These are phyloP conservation scores for Aspergillus texensis DNA, from an alignment of 2,329 filamentous ascomycete genomes.

Conservation along the genomic window DNA sequence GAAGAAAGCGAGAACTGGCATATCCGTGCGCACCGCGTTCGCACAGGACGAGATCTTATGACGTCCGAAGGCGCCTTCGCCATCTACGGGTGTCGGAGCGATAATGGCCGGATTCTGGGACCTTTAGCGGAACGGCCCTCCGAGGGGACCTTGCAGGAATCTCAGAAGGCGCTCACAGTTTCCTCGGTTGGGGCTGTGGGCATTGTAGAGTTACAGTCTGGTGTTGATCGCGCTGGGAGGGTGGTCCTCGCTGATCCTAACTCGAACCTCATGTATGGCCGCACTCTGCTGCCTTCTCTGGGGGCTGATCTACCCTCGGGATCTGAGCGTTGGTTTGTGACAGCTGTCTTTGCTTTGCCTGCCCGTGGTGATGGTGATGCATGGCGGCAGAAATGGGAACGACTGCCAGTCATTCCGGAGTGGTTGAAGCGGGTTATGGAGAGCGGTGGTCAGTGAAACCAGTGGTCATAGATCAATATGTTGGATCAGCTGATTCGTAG, in stretches of 20 bases:
- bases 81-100: slow-evolving; percentile 62
- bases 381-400: slow-evolving; percentile 65
- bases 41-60: slow-evolving; percentile 60
- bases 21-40: slow-evolving; percentile 39
- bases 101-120: slow-evolving; percentile 60
- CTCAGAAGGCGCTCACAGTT: slow-evolving; percentile 44
- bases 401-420: slow-evolving; percentile 58
- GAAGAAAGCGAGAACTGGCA: slow-evolving; percentile 43
- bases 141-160: slow-evolving; percentile 47
- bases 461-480: neutral
- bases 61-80: slow-evolving; percentile 77
- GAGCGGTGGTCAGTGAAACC: neutral
- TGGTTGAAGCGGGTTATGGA: slow-evolving; percentile 62
- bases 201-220: slow-evolving; percentile 48
- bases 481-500: neutral
- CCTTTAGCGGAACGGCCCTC: slow-evolving; percentile 39
- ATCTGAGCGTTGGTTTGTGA: slow-evolving; percentile 67
- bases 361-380: slow-evolving; percentile 39
- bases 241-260: slow-evolving; percentile 78
- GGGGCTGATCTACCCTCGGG: slow-evolving; percentile 63
- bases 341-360: slow-evolving; percentile 72
- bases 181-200: slow-evolving; percentile 56
- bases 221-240: slow-evolving; percentile 57
- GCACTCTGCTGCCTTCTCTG: slow-evolving; percentile 72
- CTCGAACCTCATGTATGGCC: slow-evolving; percentile 72